Evolutionary conservation across 164 flowering plant genomes (phyloP).

Genomic region (Chimonanthus salicifolius): DNA sequence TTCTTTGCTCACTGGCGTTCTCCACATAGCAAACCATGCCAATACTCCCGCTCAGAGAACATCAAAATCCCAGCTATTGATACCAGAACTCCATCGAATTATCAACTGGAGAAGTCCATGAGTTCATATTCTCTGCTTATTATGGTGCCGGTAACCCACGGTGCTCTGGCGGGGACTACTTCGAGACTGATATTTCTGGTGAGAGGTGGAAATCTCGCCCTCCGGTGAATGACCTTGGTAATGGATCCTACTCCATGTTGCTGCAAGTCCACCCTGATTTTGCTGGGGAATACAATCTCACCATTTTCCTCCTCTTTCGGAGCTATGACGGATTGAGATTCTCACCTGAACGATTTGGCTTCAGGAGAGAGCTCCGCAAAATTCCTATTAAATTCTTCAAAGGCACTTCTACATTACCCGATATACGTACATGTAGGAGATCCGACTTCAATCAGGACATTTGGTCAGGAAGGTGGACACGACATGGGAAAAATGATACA

Average conservation of each 20-base stretch:
- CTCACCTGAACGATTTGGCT: slow-evolving; percentile 49
- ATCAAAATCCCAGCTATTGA: slow-evolving; percentile 48
- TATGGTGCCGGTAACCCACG: slow-evolving; percentile 49
- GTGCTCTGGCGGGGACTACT: slow-evolving; percentile 84
- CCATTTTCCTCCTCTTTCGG: slow-evolving; percentile 62
- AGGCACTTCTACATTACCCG: slow-evolving; percentile 26
- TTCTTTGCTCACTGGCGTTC: too few relatives aligned
- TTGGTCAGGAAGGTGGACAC: slow-evolving; percentile 91
- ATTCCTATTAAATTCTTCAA: slow-evolving; percentile 36
- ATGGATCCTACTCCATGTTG: slow-evolving; percentile 63
- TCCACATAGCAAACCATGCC: slow-evolving; percentile 22
- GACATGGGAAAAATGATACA: slow-evolving; percentile 56
- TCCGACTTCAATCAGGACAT: slow-evolving; percentile 49
- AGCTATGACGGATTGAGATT: slow-evolving; percentile 70
- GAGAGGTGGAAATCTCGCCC: slow-evolving; percentile 87
- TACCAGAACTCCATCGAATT: slow-evolving; percentile 22
- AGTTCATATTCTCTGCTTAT: slow-evolving; percentile 53
- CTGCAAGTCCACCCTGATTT: slow-evolving; percentile 87
- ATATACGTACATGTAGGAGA: slow-evolving; percentile 34
- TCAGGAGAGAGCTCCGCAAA: slow-evolving; percentile 41
- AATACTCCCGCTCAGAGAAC: slow-evolving; percentile 41
- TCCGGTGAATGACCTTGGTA: slow-evolving; percentile 55
- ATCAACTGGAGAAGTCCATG: slow-evolving; percentile 58
- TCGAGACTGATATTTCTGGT: slow-evolving; percentile 83
- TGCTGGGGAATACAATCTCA: slow-evolving; percentile 53